These are phyloP conservation scores for Osmanthus fragrans DNA, from an alignment of 257 asterid species.

Conservation along the genomic window DNA sequence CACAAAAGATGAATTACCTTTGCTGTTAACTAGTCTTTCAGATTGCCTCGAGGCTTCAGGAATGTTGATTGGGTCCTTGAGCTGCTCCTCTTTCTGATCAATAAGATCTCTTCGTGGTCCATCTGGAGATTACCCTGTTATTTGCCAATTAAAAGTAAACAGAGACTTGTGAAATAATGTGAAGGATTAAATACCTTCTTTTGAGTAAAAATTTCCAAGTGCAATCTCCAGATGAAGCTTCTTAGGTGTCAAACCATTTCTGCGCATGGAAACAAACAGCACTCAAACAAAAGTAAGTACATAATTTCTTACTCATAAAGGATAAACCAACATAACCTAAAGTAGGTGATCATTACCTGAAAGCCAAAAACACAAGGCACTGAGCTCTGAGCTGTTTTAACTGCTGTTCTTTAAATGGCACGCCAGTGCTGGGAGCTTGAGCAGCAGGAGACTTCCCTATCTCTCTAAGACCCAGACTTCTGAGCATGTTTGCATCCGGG, in stretches of 20 bases:
- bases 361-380: slow-evolving; percentile 96
- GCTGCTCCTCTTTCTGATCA: slow-evolving; percentile 80
- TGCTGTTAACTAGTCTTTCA: slow-evolving; percentile 53
- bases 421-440: slow-evolving; percentile 57
- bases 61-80: slow-evolving; percentile 46
- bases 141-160: slow-evolving; percentile 12
- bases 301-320: slow-evolving; percentile 14
- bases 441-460: slow-evolving; percentile 72
- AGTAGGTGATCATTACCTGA: slow-evolving; percentile 53
- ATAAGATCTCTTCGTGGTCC: slow-evolving; percentile 65
- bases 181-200: slow-evolving; percentile 66
- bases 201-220: slow-evolving; percentile 71
- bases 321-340: slow-evolving; percentile 11
- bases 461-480: slow-evolving; percentile 66
- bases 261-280: slow-evolving; percentile 36
- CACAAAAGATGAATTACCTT: slow-evolving; percentile 41
- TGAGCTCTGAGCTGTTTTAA: slow-evolving; percentile 98
- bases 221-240: slow-evolving; percentile 98
- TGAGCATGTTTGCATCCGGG: slow-evolving; percentile 54
- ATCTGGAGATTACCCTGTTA: slow-evolving; percentile 54
- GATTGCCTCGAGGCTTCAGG: slow-evolving; percentile 55
- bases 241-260: slow-evolving; percentile 93
- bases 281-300: slow-evolving; percentile 25
- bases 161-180: slow-evolving; percentile 17
- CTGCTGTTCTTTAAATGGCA: slow-evolving; percentile 93